Evolutionary conservation across 441 rosid species (phyloP).

Genomic region (Populus tomentosa): DNA sequence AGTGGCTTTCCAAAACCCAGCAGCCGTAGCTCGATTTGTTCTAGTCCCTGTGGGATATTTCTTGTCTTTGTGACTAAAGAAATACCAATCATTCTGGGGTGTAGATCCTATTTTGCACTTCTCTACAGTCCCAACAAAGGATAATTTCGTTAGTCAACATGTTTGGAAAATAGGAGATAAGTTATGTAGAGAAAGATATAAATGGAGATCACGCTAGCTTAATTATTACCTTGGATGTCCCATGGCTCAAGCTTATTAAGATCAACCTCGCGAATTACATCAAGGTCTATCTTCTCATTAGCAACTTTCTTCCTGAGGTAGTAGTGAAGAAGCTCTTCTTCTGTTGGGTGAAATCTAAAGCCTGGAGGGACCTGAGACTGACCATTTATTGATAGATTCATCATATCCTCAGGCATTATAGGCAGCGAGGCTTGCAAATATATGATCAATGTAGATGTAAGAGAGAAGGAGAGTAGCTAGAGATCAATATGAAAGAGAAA

Average conservation of each 20-base stretch:
- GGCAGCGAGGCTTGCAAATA: neutral
- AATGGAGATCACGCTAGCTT: neutral
- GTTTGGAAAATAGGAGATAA: neutral
- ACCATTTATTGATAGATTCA: conserved; percentile 85
- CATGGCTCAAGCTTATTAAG: conserved; percentile 98
- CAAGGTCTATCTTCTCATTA: conserved; percentile 77
- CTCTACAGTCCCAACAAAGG: conserved; percentile 35
- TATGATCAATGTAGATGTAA: neutral
- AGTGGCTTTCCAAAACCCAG: conserved; percentile 98
- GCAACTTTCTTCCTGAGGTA: conserved; percentile 88
- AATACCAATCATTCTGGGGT: conserved; percentile 97
- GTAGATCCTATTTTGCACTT: conserved; percentile 89
- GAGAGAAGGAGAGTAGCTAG: neutral
- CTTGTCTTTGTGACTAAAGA: conserved; percentile 95
- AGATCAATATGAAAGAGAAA: neutral
- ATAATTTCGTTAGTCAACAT: neutral
- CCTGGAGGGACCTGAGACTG: conserved; percentile 97
- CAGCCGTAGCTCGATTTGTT: conserved; percentile 86
- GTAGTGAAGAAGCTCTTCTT: conserved; percentile 92
- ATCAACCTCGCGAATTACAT: conserved; percentile 96
- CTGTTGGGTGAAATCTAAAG: conserved; percentile 69
- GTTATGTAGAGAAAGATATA: neutral
- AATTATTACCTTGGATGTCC: conserved; percentile 80
- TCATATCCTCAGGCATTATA: conserved; percentile 41
- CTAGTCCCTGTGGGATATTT: conserved; percentile 94